Conservation (phyloP, 768 basidiomycete species). For the Ramaria rubella region DNA sequence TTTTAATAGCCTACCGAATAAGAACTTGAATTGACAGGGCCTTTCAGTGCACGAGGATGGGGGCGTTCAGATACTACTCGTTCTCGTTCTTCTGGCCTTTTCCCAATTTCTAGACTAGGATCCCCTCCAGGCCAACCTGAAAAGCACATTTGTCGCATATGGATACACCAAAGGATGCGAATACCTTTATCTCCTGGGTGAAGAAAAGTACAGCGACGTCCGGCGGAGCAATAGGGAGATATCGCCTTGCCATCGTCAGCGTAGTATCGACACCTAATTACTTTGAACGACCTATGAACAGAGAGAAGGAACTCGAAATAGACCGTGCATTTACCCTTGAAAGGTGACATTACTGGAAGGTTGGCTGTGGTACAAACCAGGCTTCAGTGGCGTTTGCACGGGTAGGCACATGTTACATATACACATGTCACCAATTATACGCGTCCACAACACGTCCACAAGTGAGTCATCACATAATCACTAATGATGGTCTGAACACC, state of each 20-base stretch:
- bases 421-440: neutral
- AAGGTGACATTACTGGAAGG: neutral
- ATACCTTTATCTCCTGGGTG: conserved; percentile 1
- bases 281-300: neutral
- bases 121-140: conserved; percentile 1
- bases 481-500: neutral
- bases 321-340: neutral
- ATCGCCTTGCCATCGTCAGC: neutral
- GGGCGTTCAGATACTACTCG: neutral
- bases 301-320: neutral
- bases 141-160: neutral
- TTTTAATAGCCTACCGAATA: neutral
- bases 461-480: neutral
- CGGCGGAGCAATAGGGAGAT: conserved; percentile 1
- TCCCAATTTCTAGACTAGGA: neutral
- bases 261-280: conserved; percentile 6
- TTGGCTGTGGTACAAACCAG: neutral
- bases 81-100: neutral
- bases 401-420: neutral
- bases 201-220: conserved; percentile 4
- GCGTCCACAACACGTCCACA: neutral
- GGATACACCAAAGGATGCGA: neutral
- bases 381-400: neutral
- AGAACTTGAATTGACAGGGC: neutral
- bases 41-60: neutral